A percentile compares a stretch with the other conserved stretches of the same genome.
These are phyloP conservation scores for Umbelopsis vinacea DNA, from an alignment of 192 early-diverging fungal genomes.

Conservation along the genomic window DNA sequence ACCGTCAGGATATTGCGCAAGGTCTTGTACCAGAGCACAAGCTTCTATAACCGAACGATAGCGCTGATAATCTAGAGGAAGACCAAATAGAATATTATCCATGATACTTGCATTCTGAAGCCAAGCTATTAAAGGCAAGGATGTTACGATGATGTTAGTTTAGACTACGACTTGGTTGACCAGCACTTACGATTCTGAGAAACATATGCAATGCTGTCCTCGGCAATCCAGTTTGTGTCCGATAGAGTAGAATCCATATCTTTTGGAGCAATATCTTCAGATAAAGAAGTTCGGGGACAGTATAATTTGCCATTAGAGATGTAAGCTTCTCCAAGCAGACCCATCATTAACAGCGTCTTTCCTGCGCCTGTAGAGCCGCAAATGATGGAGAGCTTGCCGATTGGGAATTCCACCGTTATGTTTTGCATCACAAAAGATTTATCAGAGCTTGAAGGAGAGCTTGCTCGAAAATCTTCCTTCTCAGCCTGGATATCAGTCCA, in stretches of 20 bases:
- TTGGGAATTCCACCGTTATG: slow-evolving; percentile 50
- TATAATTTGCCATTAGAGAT: slow-evolving; percentile 38
- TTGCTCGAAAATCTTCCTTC: slow-evolving; percentile 70
- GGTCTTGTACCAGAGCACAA: slow-evolving; percentile 82
- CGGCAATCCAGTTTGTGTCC: slow-evolving; percentile 35
- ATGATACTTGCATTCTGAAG: slow-evolving; percentile 76
- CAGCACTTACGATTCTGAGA: slow-evolving; percentile 51
- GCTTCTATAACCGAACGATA: slow-evolving; percentile 47
- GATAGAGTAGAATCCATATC: slow-evolving; percentile 18
- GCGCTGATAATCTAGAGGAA: slow-evolving; percentile 25
- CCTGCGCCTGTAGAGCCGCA: slow-evolving; percentile 87
- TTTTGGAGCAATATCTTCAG: slow-evolving; percentile 15
- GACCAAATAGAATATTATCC: slow-evolving; percentile 70
- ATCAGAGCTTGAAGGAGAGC: slow-evolving; percentile 78
- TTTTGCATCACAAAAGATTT: slow-evolving; percentile 64
- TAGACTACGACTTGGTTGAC: background rate
- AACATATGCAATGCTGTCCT: slow-evolving; percentile 75
- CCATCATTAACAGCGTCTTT: slow-evolving; percentile 81
- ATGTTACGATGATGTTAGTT: background rate
- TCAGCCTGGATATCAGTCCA: slow-evolving; percentile 62
- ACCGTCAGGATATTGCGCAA: slow-evolving; percentile 79
- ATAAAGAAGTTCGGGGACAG: slow-evolving; percentile 35
- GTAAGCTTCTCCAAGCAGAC: slow-evolving; percentile 75
- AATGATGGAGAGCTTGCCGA: slow-evolving; percentile 50
- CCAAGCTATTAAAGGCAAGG: slow-evolving; percentile 49